A percentile compares a stretch with the other conserved stretches of the same genome.
Conservation (phyloP, 2,329 filamentous ascomycete genomes). For the Diaporthe ilicicola region DNA sequence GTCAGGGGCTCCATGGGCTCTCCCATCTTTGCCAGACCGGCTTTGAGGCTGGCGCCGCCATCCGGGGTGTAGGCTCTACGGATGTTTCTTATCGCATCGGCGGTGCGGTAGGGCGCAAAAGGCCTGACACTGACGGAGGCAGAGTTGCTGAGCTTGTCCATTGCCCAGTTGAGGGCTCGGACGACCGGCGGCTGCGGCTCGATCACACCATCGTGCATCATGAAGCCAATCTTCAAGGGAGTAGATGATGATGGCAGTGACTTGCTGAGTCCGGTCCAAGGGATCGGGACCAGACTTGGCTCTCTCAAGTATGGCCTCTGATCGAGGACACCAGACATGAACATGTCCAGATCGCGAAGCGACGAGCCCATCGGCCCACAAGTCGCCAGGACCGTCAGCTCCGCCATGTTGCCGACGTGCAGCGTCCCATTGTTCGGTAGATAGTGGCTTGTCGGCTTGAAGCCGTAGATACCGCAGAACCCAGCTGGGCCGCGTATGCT, state of each 20-base stretch:
- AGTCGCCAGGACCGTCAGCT: constrained; percentile 46
- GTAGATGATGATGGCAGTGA: constrained; percentile 25
- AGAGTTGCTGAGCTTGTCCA: constrained; percentile 35
- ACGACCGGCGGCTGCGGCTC: constrained; percentile 48
- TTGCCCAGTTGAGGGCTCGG: constrained; percentile 47
- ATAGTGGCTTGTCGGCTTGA: constrained; percentile 37
- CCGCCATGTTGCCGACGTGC: constrained; percentile 37
- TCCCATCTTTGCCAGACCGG: constrained; percentile 45
- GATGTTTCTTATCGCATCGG: constrained; percentile 44
- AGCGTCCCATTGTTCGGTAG: constrained; percentile 41
- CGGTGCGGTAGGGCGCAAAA: constrained; percentile 44
- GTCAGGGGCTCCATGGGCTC: constrained; percentile 56
- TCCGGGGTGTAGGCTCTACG: constrained; percentile 57
- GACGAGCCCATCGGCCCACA: constrained; percentile 45
- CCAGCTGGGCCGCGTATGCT: constrained; percentile 50
- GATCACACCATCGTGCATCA: constrained; percentile 48
- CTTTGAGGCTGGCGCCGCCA: constrained; percentile 44
- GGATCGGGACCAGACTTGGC: constrained; percentile 41
- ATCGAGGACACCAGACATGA: constrained; percentile 40
- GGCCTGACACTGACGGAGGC: constrained; percentile 43
- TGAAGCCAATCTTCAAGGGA: constrained; percentile 52
- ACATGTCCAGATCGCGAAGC: constrained; percentile 46
- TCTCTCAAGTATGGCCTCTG: constrained; percentile 41
- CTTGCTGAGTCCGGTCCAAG: constrained; percentile 43
- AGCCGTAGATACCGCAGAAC: constrained; percentile 44